phyloP scores from a whole-genome alignment of 371 early-diverging fungal genomes.

The Dinochytrium kinnereticum region DNA sequence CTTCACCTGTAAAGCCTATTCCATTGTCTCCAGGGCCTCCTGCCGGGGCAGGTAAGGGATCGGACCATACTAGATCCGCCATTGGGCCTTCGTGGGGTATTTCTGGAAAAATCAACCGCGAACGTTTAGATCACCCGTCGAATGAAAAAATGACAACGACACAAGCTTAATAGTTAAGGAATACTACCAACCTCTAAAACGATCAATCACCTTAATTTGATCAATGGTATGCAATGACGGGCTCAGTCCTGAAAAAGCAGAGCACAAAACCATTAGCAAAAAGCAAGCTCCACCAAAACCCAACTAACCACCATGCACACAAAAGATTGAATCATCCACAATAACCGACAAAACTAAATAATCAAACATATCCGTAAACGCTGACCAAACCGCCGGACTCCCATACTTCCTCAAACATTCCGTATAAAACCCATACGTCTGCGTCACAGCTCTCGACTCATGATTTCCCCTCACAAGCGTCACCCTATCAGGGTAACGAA shows the following conservation, averaged over 20 bases:
- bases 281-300: not conserved
- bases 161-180: too few species aligned
- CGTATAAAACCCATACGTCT: constrained; percentile 97
- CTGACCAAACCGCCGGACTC: constrained; percentile 84
- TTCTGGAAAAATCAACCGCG: constrained; percentile 59
- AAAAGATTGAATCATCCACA: constrained; percentile 91
- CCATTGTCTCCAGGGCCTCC: constrained; percentile 32
- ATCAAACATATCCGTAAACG: constrained; percentile 95
- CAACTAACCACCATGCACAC: constrained; percentile 92
- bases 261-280: not conserved
- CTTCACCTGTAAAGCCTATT: constrained; percentile 45
- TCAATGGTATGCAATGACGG: constrained; percentile 92
- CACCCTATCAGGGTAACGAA: constrained; percentile 91
- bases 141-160: not conserved
- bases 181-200: constrained; percentile 81
- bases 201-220: constrained; percentile 88
- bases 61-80: constrained; percentile 99
- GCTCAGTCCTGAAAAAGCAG: constrained; percentile 72
- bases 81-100: constrained; percentile 98
- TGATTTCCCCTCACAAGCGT: constrained; percentile 98
- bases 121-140: not conserved
- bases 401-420: constrained; percentile 94
- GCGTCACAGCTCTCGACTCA: constrained; percentile 91
- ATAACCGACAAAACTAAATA: constrained; percentile 89
- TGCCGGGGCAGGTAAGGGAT: constrained; percentile 66